Evolutionary conservation across 352 stramenopile genomes (phyloP).

Genomic region (Phytophthora agathidicida): DNA sequence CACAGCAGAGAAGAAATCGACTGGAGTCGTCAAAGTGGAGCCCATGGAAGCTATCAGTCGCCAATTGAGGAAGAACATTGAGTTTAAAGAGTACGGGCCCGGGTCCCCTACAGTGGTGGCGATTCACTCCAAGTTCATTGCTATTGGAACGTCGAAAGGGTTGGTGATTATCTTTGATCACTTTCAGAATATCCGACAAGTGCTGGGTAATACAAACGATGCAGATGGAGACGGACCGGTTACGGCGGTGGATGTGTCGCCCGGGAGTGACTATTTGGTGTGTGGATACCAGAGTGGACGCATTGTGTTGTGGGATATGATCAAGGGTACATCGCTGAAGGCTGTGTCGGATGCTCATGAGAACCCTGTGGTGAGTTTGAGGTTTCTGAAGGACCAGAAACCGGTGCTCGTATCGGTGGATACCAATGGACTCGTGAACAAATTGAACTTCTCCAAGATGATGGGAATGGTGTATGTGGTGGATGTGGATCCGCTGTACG

Average conservation of each 20-base stretch:
- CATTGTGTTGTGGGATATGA: constrained; percentile 97
- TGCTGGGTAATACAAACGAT: constrained; percentile 87
- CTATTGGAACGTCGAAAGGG: constrained; percentile 94
- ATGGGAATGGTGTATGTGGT: constrained; percentile 94
- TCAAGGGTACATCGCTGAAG: constrained; percentile 93
- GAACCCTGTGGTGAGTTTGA: constrained; percentile 85
- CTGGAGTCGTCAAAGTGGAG: constrained; percentile 89
- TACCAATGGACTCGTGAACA: constrained; percentile 93
- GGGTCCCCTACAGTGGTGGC: constrained; percentile 93
- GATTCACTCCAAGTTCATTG: constrained; percentile 97
- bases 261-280: constrained; percentile 90
- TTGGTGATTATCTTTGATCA: constrained; percentile 97
- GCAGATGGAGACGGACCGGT: constrained; percentile 77
- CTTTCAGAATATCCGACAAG: constrained; percentile 94
- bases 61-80: constrained; percentile 91
- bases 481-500: constrained; percentile 95
- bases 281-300: constrained; percentile 93
- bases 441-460: constrained; percentile 94
- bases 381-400: constrained; percentile 89
- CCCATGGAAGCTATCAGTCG: constrained; percentile 90
- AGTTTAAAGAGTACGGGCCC: constrained; percentile 91
- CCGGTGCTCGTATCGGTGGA: constrained; percentile 85
- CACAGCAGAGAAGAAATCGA: constrained; percentile 56
- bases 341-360: constrained; percentile 91
- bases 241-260: constrained; percentile 89